phyloP scores from a whole-genome alignment of 2,329 filamentous ascomycete species.

The Verticillium klebahnii region DNA sequence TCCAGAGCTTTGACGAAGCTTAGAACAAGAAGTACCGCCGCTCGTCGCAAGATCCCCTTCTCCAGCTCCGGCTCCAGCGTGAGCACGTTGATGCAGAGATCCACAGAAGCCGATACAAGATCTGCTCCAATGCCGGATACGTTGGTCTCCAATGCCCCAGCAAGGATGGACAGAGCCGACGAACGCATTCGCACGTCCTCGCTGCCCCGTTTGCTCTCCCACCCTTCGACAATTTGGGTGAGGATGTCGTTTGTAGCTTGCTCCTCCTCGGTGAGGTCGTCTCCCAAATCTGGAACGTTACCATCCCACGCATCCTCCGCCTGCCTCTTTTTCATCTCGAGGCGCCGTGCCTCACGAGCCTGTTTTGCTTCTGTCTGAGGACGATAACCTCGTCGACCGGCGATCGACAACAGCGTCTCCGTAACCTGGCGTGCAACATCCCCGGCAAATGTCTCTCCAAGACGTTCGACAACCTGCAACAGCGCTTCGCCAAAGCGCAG shows the following conservation, averaged over 20 bases:
- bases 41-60: slow-evolving; percentile 60
- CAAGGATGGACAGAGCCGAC: slow-evolving; percentile 64
- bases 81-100: slow-evolving; percentile 59
- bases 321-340: slow-evolving; percentile 43
- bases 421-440: slow-evolving; percentile 46
- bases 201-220: slow-evolving; percentile 14
- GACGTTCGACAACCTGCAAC: slow-evolving; percentile 57
- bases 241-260: slow-evolving; percentile 45
- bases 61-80: slow-evolving; percentile 56
- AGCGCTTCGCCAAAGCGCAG: slow-evolving; percentile 66
- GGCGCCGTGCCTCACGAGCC: slow-evolving; percentile 41
- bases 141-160: slow-evolving; percentile 55
- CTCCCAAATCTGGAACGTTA: slow-evolving; percentile 42
- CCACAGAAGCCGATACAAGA: slow-evolving; percentile 52
- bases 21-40: slow-evolving; percentile 60
- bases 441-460: slow-evolving; percentile 51
- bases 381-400: slow-evolving; percentile 58
- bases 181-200: slow-evolving; percentile 56
- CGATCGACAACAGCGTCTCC: slow-evolving; percentile 58
- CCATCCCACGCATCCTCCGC: slow-evolving; percentile 52
- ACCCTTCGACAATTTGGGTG: slow-evolving; percentile 14
- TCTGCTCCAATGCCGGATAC: slow-evolving; percentile 49
- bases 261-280: slow-evolving; percentile 38
- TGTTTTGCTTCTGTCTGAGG: slow-evolving; percentile 56
- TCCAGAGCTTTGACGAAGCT: slow-evolving; percentile 58